Evolutionary conservation across 306 rosid species (phyloP), one percentile per base, ranked within the genome.

Genomic region (Casuarina equisetifolia): DNA sequence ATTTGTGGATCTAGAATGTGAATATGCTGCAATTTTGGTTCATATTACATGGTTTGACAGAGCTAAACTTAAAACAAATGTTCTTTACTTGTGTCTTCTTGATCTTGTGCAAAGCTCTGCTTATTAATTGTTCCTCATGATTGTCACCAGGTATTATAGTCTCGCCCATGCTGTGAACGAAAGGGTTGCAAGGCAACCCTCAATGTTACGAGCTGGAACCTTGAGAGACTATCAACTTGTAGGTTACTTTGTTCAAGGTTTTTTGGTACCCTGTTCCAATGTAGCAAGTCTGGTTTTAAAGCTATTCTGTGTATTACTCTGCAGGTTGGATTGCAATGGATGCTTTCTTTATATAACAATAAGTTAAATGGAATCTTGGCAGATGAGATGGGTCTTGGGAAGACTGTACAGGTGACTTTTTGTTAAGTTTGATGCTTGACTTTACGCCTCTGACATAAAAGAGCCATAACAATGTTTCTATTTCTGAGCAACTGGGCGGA

Each of bases 331-430:
- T 85, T 94, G 82, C 98, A 94, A 82, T 94, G 98, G 98, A 94
- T 94, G 98, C 97, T 94, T 82, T 94, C 98, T 49, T 83, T 94
- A 86, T 94, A 94, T 81, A 94, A 94, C 93, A 94, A 94, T 91
- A 94, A 94, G 76, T 84, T 94, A 84, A 94, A 94, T 88, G 98
- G 98, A 80, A 94, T 94, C 68, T 87, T 94, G 78, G 98, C 98
- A 36, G 98, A 94, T 87, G 98, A 94, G 91, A 94, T 94, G 98
- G 98, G 98, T 84, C 97, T 94, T 84, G 98, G 98, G 45, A 94
- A 94, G 87, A 94, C 98, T 12, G 98, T 94, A 48, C 98, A 94
- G 98, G 98, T 94, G 70, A 77, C 84, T 73, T 63, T 80, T 68
- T 77, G 61, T 74, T 77, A 32, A 36, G 17, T 79, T 74, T 52